Evolutionary conservation across 148 eudicot species (phyloP), one percentile per base, ranked within the genome.

Genomic region (Rhododendron mucronatum): DNA sequence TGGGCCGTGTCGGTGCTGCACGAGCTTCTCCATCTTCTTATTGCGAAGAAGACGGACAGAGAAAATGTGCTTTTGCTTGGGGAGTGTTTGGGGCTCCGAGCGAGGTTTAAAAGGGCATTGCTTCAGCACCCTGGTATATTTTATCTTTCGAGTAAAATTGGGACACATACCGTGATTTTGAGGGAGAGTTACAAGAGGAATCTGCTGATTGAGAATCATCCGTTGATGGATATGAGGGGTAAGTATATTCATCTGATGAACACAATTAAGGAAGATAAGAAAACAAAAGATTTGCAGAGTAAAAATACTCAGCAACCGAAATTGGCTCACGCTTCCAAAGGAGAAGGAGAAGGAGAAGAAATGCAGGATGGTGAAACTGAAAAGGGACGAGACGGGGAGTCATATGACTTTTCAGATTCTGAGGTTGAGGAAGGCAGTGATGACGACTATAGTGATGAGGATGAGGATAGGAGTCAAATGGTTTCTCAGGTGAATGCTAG

Each of bases 91-190:
- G 99, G 99, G 45, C 86, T 96, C 83, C 86, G 93, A 85, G 76
- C 94, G 26, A 92, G 99, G 94, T 88, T 95, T 86, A 94, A 92
- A 85, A 93, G 88, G 51, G 96, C 99, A 2, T 80, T 95, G 88
- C 91, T 93, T 85, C 92, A 95, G 65, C 98, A 95, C 90, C 97
- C 98, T 0, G 99, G 97, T 30, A 95, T 96, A 81, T 96, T 96
- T 81, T 96, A 96, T 88, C 87, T 93, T 86, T 96, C 98, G 10
- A 92, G 92, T 86, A 96, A 94, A 87, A 85, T 84, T 84, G 91
- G 93, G 86, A 92, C 95, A 1, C 92, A 94, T 89, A 95, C 97
- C 35, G 92, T 94, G 63, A 94, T 96, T 86, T 89, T 96, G 90
- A 93, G 91, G 91, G 99, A 96, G 71, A 97, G 85, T 61, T 96